These are phyloP conservation scores for Thalassiosira pacifica DNA, from an alignment of 352 stramenopile genomes.

Conservation along the genomic window DNA sequence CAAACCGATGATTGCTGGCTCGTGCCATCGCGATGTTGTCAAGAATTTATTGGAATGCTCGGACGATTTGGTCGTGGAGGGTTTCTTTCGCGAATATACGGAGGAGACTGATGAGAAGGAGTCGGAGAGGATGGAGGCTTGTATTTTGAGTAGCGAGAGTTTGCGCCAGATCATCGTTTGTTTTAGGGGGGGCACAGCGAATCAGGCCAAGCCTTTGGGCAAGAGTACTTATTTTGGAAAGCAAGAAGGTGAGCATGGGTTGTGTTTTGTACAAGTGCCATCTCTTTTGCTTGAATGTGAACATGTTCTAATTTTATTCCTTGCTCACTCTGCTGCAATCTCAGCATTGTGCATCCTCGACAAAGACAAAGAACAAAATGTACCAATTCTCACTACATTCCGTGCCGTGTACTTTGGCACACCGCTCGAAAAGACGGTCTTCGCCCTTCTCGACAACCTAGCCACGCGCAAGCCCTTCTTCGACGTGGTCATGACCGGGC, in stretches of 20 bases:
- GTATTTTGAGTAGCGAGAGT: constrained; percentile 75
- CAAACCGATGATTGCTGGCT: constrained; percentile 58
- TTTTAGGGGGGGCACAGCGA: constrained; percentile 75
- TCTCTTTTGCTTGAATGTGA: background rate
- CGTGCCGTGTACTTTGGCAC: constrained; percentile 68
- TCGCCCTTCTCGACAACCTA: constrained; percentile 74
- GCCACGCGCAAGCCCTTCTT: constrained; percentile 80
- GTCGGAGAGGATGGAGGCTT: constrained; percentile 66
- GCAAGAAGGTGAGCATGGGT: constrained; percentile 27
- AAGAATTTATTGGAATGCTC: constrained; percentile 47
- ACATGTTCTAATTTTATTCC: constrained; percentile 1
- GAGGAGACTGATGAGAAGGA: constrained; percentile 53
- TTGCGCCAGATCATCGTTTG: constrained; percentile 80
- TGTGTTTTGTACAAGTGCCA: no score
- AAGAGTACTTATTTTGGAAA: constrained; percentile 61
- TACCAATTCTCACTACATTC: constrained; percentile 64
- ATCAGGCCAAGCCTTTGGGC: constrained; percentile 68
- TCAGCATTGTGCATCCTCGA: constrained; percentile 54
- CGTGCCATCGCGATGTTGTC: constrained; percentile 50
- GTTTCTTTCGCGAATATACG: constrained; percentile 64
- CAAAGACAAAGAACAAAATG: constrained; percentile 67
- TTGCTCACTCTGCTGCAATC: constrained; percentile 4
- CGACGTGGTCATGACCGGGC: constrained; percentile 79
- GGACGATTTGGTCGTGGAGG: constrained; percentile 65
- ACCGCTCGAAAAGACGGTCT: constrained; percentile 73